Conservation (phyloP, 2,329 filamentous ascomycete genomes). For the Seiridium unicorne region DNA sequence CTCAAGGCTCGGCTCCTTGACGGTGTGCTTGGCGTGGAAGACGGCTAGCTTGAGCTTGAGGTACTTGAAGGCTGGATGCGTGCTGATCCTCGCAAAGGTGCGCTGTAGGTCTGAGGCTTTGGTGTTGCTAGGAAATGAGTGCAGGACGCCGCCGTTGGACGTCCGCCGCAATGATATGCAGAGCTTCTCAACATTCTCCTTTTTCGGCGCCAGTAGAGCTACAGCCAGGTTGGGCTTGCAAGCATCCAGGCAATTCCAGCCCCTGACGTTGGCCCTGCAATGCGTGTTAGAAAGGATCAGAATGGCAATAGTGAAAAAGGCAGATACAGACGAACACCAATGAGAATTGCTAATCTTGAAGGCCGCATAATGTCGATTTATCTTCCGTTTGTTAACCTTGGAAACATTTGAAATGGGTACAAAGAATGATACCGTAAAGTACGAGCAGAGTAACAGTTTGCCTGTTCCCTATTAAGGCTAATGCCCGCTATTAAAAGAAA, state of each 20-base stretch:
- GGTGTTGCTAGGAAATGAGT: slow-evolving; percentile 52
- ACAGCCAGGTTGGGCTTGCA: slow-evolving; percentile 51
- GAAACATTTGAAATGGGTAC: too few species aligned
- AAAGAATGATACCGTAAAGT: too few species aligned
- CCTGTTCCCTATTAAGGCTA: too few species aligned
- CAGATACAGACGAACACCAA: slow-evolving; percentile 40
- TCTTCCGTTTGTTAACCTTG: too few species aligned
- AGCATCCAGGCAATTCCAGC: slow-evolving; percentile 56
- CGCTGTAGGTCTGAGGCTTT: slow-evolving; percentile 41
- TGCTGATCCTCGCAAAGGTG: slow-evolving; percentile 48
- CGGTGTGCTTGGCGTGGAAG: slow-evolving; percentile 54
- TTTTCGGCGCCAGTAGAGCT: slow-evolving; percentile 49
- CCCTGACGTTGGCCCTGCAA: slow-evolving; percentile 37
- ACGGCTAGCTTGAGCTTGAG: slow-evolving; percentile 52
- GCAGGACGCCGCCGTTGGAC: slow-evolving; percentile 39
- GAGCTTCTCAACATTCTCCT: slow-evolving; percentile 41
- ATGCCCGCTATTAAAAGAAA: too few species aligned
- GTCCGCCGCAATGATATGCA: slow-evolving; percentile 37
- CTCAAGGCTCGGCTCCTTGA: slow-evolving; percentile 53
- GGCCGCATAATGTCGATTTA: neutral
- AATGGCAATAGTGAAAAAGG: neutral
- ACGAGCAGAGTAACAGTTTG: too few species aligned
- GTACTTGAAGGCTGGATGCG: slow-evolving; percentile 42
- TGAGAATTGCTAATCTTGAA: slow-evolving; percentile 45
- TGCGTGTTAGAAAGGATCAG: neutral